Conservation (phyloP, 192 early-diverging fungal species). For the Rhizophagus sp. region DNA sequence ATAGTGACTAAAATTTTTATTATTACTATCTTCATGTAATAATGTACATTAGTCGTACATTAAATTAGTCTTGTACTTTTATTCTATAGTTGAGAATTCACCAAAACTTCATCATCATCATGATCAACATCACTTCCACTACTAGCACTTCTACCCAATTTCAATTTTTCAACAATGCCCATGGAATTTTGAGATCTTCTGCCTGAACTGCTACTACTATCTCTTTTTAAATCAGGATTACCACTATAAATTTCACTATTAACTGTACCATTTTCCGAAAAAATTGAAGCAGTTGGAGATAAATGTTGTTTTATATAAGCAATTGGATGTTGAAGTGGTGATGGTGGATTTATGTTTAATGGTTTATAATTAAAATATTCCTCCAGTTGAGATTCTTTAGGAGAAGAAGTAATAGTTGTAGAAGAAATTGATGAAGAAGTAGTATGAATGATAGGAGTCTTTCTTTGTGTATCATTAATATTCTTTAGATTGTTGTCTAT, state of each 20-base stretch:
- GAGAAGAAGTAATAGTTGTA: not conserved
- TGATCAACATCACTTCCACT: constrained; percentile 7
- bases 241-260: constrained; percentile 28
- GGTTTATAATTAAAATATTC: not conserved
- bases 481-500: not conserved
- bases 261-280: not conserved
- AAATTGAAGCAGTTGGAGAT: not conserved
- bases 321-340: constrained; percentile 25
- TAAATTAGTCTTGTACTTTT: no score
- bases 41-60: no score
- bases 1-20: no score
- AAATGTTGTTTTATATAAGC: constrained; percentile 12
- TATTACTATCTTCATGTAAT: no score
- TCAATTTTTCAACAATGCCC: constrained; percentile 15
- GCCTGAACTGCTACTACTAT: constrained; percentile 1
- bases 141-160: constrained; percentile 10
- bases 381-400: not conserved
- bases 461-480: not conserved
- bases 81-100: not conserved
- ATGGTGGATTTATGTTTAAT: not conserved
- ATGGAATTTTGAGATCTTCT: constrained; percentile 15
- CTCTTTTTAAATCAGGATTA: not conserved
- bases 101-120: constrained; percentile 23
- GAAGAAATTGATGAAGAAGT: constrained; percentile 1
- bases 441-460: constrained; percentile 10